Conservation (phyloP, 2,329 filamentous ascomycete species). For the Tolypocladium capitatum region DNA sequence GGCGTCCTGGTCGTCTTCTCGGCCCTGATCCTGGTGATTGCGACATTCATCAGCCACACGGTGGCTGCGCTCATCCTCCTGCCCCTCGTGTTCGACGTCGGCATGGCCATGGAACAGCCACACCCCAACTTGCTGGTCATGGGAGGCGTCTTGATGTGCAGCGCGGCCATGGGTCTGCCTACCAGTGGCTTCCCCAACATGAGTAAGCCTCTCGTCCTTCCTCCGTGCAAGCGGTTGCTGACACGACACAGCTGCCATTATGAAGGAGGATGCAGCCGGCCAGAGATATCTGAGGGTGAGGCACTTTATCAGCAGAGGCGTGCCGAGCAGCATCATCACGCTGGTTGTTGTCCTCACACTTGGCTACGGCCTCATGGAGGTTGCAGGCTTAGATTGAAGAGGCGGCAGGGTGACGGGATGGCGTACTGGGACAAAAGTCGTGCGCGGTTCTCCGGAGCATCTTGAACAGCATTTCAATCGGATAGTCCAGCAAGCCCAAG, state of each 20-base stretch:
- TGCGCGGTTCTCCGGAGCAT: not conserved
- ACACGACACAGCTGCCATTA: conserved; percentile 64
- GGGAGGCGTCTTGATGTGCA: conserved; percentile 91
- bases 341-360: conserved; percentile 74
- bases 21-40: conserved; percentile 73
- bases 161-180: conserved; percentile 87
- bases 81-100: conserved; percentile 79
- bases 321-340: conserved; percentile 73
- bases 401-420: not conserved
- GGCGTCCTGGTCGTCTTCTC: conserved; percentile 78
- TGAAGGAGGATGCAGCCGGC: conserved; percentile 95
- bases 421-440: not conserved
- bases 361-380: conserved; percentile 80
- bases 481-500: not conserved
- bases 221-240: conserved; percentile 6
- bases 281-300: conserved; percentile 84
- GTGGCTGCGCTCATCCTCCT: conserved; percentile 92
- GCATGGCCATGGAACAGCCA: conserved; percentile 70
- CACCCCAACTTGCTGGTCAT: conserved; percentile 93
- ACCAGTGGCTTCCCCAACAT: conserved; percentile 98
- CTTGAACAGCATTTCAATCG: not conserved
- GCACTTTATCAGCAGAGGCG: conserved; percentile 88
- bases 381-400: conserved; percentile 45
- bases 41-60: conserved; percentile 95
- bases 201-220: conserved; percentile 53